Evolutionary conservation across 2,329 filamentous ascomycete species (phyloP).

Genomic region (Colletotrichum acutatum): DNA sequence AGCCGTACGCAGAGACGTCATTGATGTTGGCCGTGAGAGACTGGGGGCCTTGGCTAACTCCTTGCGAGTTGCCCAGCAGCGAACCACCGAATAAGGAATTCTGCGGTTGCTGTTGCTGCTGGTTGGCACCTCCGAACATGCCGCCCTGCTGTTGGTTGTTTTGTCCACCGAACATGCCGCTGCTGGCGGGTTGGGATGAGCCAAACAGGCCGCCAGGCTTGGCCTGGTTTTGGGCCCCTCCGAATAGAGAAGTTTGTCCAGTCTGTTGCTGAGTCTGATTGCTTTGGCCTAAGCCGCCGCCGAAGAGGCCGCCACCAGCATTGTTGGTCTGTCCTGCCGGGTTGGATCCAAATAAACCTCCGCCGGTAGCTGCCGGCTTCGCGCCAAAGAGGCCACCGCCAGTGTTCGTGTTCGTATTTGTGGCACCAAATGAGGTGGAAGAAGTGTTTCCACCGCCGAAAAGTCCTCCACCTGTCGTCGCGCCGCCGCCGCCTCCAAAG

Average conservation of each 20-base stretch:
- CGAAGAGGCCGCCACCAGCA: slow-evolving; percentile 61
- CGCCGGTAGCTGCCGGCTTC: slow-evolving; percentile 52
- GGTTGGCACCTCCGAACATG: slow-evolving; percentile 58
- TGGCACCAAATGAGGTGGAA: slow-evolving; percentile 53
- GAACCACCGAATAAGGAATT: slow-evolving; percentile 60
- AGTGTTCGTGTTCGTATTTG: slow-evolving; percentile 50
- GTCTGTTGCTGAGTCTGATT: slow-evolving; percentile 49
- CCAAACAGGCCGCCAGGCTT: slow-evolving; percentile 68
- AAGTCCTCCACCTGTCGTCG: slow-evolving; percentile 49
- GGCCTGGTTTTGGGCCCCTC: slow-evolving; percentile 62
- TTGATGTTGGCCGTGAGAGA: slow-evolving; percentile 81
- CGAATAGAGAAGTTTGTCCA: slow-evolving; percentile 59
- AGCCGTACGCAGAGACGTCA: slow-evolving; percentile 90
- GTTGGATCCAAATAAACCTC: slow-evolving; percentile 58
- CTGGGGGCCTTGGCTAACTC: slow-evolving; percentile 57
- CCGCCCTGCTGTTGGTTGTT: slow-evolving; percentile 57
- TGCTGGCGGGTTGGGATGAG: slow-evolving; percentile 52
- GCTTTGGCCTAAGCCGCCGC: slow-evolving; percentile 53
- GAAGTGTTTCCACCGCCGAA: slow-evolving; percentile 51
- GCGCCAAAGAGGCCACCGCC: slow-evolving; percentile 54
- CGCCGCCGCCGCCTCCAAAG: slow-evolving; percentile 35
- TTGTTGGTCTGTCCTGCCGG: slow-evolving; percentile 44
- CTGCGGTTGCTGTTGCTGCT: slow-evolving; percentile 60
- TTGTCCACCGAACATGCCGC: slow-evolving; percentile 65
- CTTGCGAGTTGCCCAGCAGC: slow-evolving; percentile 67